Percentiles rank a stretch among this genome's conserved stretches.
Evolutionary conservation across 129 eudicot genomes (phyloP).

Genomic region (Erigeron canadensis): DNA sequence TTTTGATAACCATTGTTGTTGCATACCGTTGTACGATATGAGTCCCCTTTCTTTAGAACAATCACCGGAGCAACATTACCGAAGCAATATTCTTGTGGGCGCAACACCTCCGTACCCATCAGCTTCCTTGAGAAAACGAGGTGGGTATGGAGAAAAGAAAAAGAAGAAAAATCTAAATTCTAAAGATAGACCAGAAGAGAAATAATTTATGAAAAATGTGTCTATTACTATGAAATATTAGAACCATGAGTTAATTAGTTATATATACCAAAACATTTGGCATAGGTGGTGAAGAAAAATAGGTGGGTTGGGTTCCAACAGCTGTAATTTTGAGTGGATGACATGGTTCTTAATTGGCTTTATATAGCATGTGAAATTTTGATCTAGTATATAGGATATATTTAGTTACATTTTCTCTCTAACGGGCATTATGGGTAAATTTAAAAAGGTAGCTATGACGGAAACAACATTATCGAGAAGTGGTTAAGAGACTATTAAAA

Average conservation of each 20-base stretch:
- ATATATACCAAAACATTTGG: constrained; percentile 21
- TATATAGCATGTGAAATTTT: not conserved
- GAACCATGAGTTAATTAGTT: constrained; percentile 17
- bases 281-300: constrained; percentile 34
- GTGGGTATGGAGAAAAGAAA: constrained; percentile 41
- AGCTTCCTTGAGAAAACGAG: constrained; percentile 39
- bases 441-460: too few species aligned
- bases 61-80: constrained; percentile 25
- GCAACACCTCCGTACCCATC: constrained; percentile 49
- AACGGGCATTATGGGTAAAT: too few species aligned
- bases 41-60: not conserved
- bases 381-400: not conserved
- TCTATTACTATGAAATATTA: constrained; percentile 13
- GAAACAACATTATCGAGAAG: too few species aligned
- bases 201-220: constrained; percentile 16
- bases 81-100: constrained; percentile 33
- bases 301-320: constrained; percentile 30
- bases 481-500: too few species aligned
- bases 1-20: constrained; percentile 4
- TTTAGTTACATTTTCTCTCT: too few species aligned
- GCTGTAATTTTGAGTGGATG: constrained; percentile 28
- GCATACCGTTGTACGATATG: not conserved
- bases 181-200: constrained; percentile 19
- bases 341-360: constrained; percentile 1
- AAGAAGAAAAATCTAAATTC: constrained; percentile 16